These are phyloP conservation scores for Xylariaceae sp. DNA, from an alignment of 2,329 filamentous ascomycete genomes.

Conservation along the genomic window DNA sequence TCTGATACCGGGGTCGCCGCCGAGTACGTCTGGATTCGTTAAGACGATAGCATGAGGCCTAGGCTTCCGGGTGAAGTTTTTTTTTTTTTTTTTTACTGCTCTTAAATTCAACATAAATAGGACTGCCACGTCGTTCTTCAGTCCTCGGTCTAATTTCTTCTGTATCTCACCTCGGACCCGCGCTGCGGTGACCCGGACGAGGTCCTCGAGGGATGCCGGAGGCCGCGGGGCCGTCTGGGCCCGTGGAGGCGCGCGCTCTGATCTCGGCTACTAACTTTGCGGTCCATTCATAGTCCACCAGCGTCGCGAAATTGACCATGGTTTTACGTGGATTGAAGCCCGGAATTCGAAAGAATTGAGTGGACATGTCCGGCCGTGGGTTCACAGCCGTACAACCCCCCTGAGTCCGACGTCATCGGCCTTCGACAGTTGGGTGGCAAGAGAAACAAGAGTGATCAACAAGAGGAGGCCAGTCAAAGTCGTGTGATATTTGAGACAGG, in stretches of 20 bases:
- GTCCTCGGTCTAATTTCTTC: constrained; percentile 29
- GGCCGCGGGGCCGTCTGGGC: neutral
- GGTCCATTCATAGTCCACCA: constrained; percentile 21
- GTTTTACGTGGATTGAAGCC: constrained; percentile 14
- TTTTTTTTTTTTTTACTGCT: constrained; percentile 7
- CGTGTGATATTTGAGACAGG: constrained; percentile 21
- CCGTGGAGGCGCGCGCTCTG: neutral
- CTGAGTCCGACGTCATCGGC: constrained; percentile 18
- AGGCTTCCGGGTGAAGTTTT: constrained; percentile 13
- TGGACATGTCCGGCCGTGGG: constrained; percentile 22
- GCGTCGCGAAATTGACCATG: constrained; percentile 28
- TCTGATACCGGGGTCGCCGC: constrained; percentile 18
- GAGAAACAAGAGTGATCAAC: constrained; percentile 12
- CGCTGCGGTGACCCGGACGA: constrained; percentile 28
- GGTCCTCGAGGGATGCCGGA: constrained; percentile 3
- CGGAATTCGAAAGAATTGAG: neutral
- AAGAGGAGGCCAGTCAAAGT: constrained; percentile 29
- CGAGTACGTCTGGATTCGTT: constrained; percentile 28
- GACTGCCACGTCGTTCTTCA: constrained; percentile 39
- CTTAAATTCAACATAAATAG: constrained; percentile 25
- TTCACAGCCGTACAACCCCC: constrained; percentile 18
- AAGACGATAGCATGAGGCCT: constrained; percentile 13
- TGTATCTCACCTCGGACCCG: constrained; percentile 34
- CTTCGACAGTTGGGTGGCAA: constrained; percentile 11
- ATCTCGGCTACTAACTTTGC: constrained; percentile 18